Evolutionary conservation across 2,329 filamentous ascomycete species (phyloP).

Genomic region (Blastomyces percursus): DNA sequence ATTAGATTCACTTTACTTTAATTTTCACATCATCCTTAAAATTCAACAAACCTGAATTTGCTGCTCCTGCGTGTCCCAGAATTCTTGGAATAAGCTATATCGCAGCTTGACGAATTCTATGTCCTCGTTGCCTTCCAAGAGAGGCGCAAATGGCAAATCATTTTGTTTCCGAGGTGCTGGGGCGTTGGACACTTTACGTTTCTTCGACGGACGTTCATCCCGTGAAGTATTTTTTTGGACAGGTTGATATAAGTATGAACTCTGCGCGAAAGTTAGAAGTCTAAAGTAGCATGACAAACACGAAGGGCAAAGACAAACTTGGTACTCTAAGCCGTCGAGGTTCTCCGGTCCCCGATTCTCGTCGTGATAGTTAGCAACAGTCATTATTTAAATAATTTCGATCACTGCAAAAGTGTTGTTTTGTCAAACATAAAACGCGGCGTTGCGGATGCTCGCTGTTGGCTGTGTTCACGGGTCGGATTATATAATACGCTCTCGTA

Average conservation of each 20-base stretch:
- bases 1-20: not conserved
- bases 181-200: constrained; percentile 43
- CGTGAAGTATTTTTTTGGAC: constrained; percentile 29
- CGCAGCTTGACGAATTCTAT: constrained; percentile 24
- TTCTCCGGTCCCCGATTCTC: not conserved
- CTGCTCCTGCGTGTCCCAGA: constrained; percentile 31
- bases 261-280: constrained; percentile 32
- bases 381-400: not conserved
- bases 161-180: constrained; percentile 10
- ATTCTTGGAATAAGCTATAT: constrained; percentile 27
- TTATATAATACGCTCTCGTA: not conserved
- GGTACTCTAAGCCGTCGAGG: constrained; percentile 21
- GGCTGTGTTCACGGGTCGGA: not conserved
- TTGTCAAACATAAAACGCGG: no score
- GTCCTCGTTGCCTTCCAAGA: constrained; percentile 31
- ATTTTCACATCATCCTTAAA: not conserved
- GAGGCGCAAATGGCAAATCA: constrained; percentile 26
- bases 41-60: constrained; percentile 28
- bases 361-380: not conserved
- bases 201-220: constrained; percentile 44
- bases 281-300: not conserved
- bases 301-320: constrained; percentile 17
- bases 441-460: no score
- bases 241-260: constrained; percentile 53
- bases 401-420: not conserved